Base-by-base conservation (phyloP, 768 basidiomycete genomes). In the Hemileccinum impolitum region DNA sequence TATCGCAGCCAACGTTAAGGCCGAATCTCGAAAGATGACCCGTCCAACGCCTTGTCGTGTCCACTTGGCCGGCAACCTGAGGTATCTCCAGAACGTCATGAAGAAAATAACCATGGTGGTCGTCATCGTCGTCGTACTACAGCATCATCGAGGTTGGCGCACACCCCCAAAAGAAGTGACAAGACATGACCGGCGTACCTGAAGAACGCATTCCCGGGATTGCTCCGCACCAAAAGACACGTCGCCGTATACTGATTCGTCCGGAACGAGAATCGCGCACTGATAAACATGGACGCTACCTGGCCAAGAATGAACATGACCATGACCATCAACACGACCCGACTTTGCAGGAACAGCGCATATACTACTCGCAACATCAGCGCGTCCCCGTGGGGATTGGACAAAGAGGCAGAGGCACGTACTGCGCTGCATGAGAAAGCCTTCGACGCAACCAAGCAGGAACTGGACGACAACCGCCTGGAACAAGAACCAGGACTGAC, bases 351-450 rank as follows among this genome's bases (percentile, higher is more conserved):
- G 47, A 55, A 64, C 9, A 64, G 53, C 0, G 52, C 52, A 23
- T 64, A 56, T 17, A 64, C 62, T 63, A 21, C n/a, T n/a, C n/a
- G n/a, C n/a, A n/a, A n/a, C n/a, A n/a, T n/a, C n/a, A n/a, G 8
- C 36, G 19, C 18, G 7, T 28, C 5, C 9, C 12, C 13, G 7
- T 6, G 47, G 28, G 4, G 12, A 19, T 39, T 6, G 6, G 2
- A 30, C 10, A 26, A 28, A 2, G 12, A 7, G 8, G 19, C 21
- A 12, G 19, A 17, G 5, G n/a, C n/a, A 40, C 59, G 13, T 35
- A 63, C 62, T 31, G 3, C 48, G 57, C 34, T 43, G 48, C 59
- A 64, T 61, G 12, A 64, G 42, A 11, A 46, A 17, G 8, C 17
- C 28, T 23, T 64, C 55, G 2, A 57, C 50, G 10, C 26, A 26